A percentile compares a stretch with the other conserved stretches of the same genome.
Evolutionary conservation across 768 basidiomycete species (phyloP).

Genomic region (Xerocomellus chrysenteron): DNA sequence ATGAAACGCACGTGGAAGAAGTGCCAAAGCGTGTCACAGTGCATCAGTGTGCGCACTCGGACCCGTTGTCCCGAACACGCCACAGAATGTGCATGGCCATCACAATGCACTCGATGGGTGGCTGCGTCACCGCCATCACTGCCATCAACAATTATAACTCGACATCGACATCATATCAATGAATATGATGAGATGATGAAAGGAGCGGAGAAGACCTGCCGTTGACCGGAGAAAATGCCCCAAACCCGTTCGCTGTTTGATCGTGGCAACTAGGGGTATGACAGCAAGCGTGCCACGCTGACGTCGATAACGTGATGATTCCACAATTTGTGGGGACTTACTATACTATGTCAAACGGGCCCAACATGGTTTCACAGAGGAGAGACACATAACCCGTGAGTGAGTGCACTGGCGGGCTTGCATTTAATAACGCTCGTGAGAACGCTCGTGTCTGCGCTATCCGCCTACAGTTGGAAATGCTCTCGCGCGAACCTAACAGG

Average conservation of each 20-base stretch:
- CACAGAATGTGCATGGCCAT: slow-evolving; percentile 1
- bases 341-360: neutral
- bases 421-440: slow-evolving; percentile 3
- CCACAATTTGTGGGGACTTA: neutral
- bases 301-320: neutral
- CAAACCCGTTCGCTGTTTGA: slow-evolving; percentile 1
- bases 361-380: neutral
- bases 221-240: neutral
- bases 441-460: neutral
- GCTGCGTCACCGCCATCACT: slow-evolving; percentile 1
- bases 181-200: neutral
- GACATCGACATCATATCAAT: slow-evolving; percentile 17
- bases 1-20: slow-evolving; percentile 17
- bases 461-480: neutral
- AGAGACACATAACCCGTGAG: neutral
- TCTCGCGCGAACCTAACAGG: neutral
- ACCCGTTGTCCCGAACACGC: no score
- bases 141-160: slow-evolving; percentile 5
- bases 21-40: no score
- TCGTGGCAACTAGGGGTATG: slow-evolving; percentile 1
- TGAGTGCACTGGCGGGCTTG: slow-evolving; percentile 5
- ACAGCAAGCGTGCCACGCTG: neutral
- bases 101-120: neutral
- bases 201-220: neutral
- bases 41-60: no score